Percentiles rank a stretch among this genome's conserved stretches.
phyloP scores from a whole-genome alignment of 2,329 filamentous ascomycete genomes.

The Zymoseptoria brevis region DNA sequence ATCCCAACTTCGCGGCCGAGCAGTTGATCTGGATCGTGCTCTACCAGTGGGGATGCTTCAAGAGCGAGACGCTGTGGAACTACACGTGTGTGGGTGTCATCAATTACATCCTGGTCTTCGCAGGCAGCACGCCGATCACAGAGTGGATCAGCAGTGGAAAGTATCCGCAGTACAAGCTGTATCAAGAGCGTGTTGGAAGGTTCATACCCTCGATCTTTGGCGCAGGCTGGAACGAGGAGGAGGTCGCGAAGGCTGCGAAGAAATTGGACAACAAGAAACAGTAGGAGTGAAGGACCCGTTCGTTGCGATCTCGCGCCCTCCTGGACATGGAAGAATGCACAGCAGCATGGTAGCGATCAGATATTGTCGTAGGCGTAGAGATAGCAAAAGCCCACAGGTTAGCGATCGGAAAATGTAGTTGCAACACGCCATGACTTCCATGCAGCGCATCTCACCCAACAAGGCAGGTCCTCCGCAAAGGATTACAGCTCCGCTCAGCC shows the following conservation, averaged over 20 bases:
- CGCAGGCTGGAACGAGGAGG: conserved; percentile 27
- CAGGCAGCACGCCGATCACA: conserved; percentile 80
- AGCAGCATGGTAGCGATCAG: too few species aligned
- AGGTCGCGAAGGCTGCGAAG: conserved; percentile 15
- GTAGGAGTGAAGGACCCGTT: neutral
- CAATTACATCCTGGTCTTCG: conserved; percentile 71
- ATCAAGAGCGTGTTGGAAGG: conserved; percentile 73
- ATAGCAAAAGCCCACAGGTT: too few species aligned
- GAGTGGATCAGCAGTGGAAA: conserved; percentile 73
- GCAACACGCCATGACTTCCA: neutral
- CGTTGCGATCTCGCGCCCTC: too few species aligned
- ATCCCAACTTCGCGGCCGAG: conserved; percentile 92
- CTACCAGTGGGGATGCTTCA: conserved; percentile 80
- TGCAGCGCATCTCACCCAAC: neutral
- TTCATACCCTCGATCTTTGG: conserved; percentile 59
- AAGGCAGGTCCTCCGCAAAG: neutral
- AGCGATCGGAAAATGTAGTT: too few species aligned
- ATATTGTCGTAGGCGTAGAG: too few species aligned
- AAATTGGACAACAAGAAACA: conserved; percentile 8
- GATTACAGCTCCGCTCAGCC: neutral
- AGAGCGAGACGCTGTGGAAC: conserved; percentile 62
- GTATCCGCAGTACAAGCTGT: conserved; percentile 79
- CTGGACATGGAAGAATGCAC: too few species aligned
- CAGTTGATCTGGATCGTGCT: conserved; percentile 82
- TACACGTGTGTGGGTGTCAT: conserved; percentile 69